phyloP scores from a whole-genome alignment of 805 yeast genomes.

The Zygotorulaspora chibaensis region DNA sequence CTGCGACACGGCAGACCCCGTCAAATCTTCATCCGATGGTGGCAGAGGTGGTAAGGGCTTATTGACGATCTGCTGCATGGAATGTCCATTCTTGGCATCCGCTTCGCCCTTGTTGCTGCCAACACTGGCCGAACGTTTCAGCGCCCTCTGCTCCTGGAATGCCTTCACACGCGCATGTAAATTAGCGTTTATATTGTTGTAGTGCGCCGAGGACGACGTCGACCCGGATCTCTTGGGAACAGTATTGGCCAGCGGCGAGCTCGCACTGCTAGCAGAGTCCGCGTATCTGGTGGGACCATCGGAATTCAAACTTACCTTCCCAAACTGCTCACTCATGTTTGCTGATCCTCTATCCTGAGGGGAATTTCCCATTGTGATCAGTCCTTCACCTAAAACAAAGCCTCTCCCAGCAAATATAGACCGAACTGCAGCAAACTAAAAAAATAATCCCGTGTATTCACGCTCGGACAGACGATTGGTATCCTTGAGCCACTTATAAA shows the following conservation, averaged over 20 bases:
- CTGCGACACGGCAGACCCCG: slow-evolving; percentile 1
- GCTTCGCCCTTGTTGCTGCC: slow-evolving; percentile 22
- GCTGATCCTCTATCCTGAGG: neutral
- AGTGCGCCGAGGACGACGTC: slow-evolving; percentile 30
- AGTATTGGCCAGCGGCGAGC: neutral
- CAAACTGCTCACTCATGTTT: slow-evolving; percentile 15
- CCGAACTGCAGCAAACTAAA: too few relatives aligned
- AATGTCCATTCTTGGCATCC: slow-evolving; percentile 14
- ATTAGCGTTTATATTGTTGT: slow-evolving; percentile 55
- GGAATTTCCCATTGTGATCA: neutral
- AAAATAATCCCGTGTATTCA: too few relatives aligned
- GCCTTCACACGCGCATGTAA: slow-evolving; percentile 85
- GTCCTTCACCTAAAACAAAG: neutral
- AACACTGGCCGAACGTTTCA: slow-evolving; percentile 36
- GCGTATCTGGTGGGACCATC: slow-evolving; percentile 6
- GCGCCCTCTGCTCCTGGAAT: slow-evolving; percentile 75
- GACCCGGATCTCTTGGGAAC: slow-evolving; percentile 10
- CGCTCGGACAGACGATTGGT: too few relatives aligned
- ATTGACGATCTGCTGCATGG: slow-evolving; percentile 32
- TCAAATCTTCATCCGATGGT: slow-evolving; percentile 8
- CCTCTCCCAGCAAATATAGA: too few relatives aligned
- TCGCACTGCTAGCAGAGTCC: neutral
- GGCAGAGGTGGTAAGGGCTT: slow-evolving; percentile 45
- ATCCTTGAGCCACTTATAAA: too few relatives aligned
- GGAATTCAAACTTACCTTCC: slow-evolving; percentile 15